These are phyloP conservation scores for Sporothrix sp. DNA, from an alignment of 2,329 filamentous ascomycete species.

Conservation along the genomic window DNA sequence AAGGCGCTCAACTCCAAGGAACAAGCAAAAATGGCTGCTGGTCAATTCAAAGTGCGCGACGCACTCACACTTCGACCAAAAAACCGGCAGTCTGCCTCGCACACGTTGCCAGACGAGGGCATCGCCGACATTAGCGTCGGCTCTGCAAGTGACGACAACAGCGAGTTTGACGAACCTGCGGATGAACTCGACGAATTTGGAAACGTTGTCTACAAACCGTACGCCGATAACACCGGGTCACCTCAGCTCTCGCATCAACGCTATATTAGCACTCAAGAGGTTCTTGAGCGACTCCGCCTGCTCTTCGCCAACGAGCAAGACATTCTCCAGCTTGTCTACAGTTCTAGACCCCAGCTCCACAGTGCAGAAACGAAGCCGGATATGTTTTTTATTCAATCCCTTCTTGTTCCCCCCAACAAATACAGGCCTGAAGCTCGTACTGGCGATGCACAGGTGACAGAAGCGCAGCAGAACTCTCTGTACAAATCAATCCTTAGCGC, in stretches of 20 bases:
- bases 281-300: slow-evolving; percentile 64
- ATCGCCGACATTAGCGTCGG: slow-evolving; percentile 53
- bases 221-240: slow-evolving; percentile 21
- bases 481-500: slow-evolving; percentile 77
- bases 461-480: slow-evolving; percentile 77
- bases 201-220: slow-evolving; percentile 43
- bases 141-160: slow-evolving; percentile 35
- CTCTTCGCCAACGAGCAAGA: slow-evolving; percentile 85
- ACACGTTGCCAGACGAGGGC: slow-evolving; percentile 52
- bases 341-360: slow-evolving; percentile 54
- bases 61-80: slow-evolving; percentile 49
- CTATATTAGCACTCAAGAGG: slow-evolving; percentile 75
- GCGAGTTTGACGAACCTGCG: slow-evolving; percentile 13
- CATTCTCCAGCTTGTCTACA: slow-evolving; percentile 75
- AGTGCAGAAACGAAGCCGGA: slow-evolving; percentile 56
- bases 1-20: slow-evolving; percentile 68
- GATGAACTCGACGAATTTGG: slow-evolving; percentile 44
- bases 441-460: slow-evolving; percentile 70
- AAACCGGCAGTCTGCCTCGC: slow-evolving; percentile 25
- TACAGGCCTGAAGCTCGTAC: slow-evolving; percentile 81
- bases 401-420: slow-evolving; percentile 86
- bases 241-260: slow-evolving; percentile 43
- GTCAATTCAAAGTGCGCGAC: slow-evolving; percentile 56
- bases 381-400: slow-evolving; percentile 86
- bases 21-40: slow-evolving; percentile 64